Evolutionary conservation across 2,329 filamentous ascomycete species (phyloP).

Genomic region (Stagonosporopsis vannaccii): DNA sequence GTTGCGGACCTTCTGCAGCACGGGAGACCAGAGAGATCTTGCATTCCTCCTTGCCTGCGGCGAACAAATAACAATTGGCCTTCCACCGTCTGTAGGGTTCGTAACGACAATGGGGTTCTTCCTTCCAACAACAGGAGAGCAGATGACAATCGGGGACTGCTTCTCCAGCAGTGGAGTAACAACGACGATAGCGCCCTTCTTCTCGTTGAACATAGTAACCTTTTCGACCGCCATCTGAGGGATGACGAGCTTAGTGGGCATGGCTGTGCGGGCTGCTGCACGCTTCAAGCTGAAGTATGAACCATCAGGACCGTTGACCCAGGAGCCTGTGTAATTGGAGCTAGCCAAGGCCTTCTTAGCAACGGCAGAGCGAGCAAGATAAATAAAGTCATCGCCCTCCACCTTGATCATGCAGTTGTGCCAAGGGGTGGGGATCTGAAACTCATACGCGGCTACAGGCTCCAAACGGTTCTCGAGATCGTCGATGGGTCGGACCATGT

Average conservation of each 20-base stretch:
- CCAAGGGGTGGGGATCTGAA: conserved; percentile 54
- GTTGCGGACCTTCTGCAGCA: conserved; percentile 30
- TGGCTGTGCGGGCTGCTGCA: conserved; percentile 14
- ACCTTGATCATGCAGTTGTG: conserved; percentile 53
- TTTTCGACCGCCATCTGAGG: conserved; percentile 24
- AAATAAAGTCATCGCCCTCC: conserved; percentile 39
- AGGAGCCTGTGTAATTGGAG: conserved; percentile 32
- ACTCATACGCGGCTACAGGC: conserved; percentile 37
- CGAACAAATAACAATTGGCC: conserved; percentile 35
- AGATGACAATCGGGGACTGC: conserved; percentile 34
- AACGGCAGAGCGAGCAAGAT: conserved; percentile 36
- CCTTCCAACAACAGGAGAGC: conserved; percentile 34
- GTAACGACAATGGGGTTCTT: conserved; percentile 31
- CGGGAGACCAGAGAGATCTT: conserved; percentile 25
- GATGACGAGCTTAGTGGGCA: conserved; percentile 21
- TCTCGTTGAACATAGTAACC: conserved; percentile 31
- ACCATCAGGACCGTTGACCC: conserved; percentile 37
- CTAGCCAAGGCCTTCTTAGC: conserved; percentile 34
- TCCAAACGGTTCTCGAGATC: conserved; percentile 40
- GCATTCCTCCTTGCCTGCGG: conserved; percentile 23
- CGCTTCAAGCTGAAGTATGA: conserved; percentile 36
- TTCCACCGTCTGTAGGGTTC: conserved; percentile 23
- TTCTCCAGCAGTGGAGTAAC: conserved; percentile 32
- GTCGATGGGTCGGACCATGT: conserved; percentile 42
- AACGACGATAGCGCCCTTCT: conserved; percentile 31